These are phyloP conservation scores for Oryza rufipogon DNA, from an alignment of 176 grass and related monocot species.

Conservation along the genomic window DNA sequence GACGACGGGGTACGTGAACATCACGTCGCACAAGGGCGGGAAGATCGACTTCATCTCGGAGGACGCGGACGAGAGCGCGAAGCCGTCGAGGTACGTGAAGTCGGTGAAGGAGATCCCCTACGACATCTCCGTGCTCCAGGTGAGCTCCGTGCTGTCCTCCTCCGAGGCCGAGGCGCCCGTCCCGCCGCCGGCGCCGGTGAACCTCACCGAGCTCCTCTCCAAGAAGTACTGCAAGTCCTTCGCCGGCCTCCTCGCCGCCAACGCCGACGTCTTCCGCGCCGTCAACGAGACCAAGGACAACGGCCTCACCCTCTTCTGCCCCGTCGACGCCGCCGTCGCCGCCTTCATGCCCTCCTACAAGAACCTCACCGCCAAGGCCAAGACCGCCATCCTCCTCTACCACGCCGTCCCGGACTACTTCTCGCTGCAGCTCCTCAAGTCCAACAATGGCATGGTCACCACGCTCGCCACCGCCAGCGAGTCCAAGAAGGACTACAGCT, in stretches of 20 bases:
- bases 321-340: slow-evolving; percentile 62
- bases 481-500: slow-evolving; percentile 69
- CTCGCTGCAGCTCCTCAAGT: slow-evolving; percentile 70
- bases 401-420: slow-evolving; percentile 77
- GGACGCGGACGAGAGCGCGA: slow-evolving; percentile 42
- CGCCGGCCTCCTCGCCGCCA: slow-evolving; percentile 54
- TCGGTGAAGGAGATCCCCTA: slow-evolving; percentile 66
- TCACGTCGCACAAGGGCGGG: slow-evolving; percentile 54
- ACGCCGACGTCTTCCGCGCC: slow-evolving; percentile 46
- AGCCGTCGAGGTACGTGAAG: slow-evolving; percentile 50
- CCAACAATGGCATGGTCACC: slow-evolving; percentile 74
- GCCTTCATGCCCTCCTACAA: slow-evolving; percentile 58
- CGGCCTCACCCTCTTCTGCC: slow-evolving; percentile 78
- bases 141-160: slow-evolving; percentile 59
- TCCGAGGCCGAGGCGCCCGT: slow-evolving; percentile 61
- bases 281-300: slow-evolving; percentile 69
- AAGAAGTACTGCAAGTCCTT: slow-evolving; percentile 81
- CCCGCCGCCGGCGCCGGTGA: slow-evolving; percentile 53
- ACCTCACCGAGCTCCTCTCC: slow-evolving; percentile 81
- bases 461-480: slow-evolving; percentile 74
- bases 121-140: slow-evolving; percentile 64
- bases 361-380: slow-evolving; percentile 77
- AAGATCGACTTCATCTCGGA: slow-evolving; percentile 52
- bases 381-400: slow-evolving; percentile 71
- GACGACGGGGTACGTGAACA: slow-evolving; percentile 70